A percentile compares a stretch with the other conserved stretches of the same genome.
phyloP scores from a whole-genome alignment of 2,329 filamentous ascomycete species.

The Aureobasidium melanogenum region DNA sequence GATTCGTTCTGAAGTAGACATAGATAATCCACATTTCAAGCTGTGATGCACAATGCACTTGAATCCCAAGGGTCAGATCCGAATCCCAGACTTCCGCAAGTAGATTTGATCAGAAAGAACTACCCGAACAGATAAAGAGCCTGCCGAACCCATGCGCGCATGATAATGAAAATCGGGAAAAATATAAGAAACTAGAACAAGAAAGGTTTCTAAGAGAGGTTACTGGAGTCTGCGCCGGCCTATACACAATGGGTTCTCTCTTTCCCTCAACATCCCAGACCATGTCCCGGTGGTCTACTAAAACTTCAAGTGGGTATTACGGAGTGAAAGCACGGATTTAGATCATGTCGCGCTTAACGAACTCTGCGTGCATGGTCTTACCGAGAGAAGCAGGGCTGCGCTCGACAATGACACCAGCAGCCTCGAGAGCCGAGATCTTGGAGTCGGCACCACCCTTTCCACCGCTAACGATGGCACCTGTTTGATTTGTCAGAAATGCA shows the following conservation, averaged over 20 bases:
- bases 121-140: constrained; percentile 2
- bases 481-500: constrained; percentile 1
- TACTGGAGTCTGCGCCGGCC: constrained; percentile 3
- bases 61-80: neutral
- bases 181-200: constrained; percentile 5
- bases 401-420: constrained; percentile 91
- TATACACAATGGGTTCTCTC: constrained; percentile 11
- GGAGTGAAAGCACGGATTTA: constrained; percentile 39
- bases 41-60: neutral
- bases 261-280: neutral
- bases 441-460: constrained; percentile 97
- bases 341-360: constrained; percentile 91
- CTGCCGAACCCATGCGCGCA: constrained; percentile 8
- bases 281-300: neutral
- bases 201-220: constrained; percentile 1
- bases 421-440: constrained; percentile 92
- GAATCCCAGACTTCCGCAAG: constrained; percentile 4
- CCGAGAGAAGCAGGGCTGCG: constrained; percentile 84
- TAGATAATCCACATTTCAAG: neutral
- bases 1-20: neutral
- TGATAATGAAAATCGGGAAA: constrained; percentile 3
- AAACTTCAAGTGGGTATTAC: constrained; percentile 10
- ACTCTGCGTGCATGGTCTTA: constrained; percentile 90
- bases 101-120: constrained; percentile 2
- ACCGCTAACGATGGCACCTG: constrained; percentile 81